Conservation (phyloP, 1,139 yeast species). For the Kodamaea derodonti region DNA sequence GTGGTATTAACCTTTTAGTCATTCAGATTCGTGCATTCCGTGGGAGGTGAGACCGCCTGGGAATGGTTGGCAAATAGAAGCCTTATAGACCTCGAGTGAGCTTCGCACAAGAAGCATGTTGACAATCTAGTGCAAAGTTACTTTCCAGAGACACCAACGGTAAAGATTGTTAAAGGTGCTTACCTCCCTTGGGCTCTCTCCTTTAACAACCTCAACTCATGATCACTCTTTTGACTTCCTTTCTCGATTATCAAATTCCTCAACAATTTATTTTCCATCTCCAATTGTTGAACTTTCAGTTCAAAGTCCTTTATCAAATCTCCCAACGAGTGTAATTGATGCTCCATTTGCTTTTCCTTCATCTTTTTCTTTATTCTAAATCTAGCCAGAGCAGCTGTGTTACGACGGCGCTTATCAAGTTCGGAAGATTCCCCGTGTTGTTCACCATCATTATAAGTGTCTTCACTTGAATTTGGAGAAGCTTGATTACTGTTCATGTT, state of each 20-base stretch:
- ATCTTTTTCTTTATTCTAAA: conserved; percentile 77
- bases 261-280: conserved; percentile 57
- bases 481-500: conserved; percentile 8
- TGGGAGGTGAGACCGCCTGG: too few species aligned
- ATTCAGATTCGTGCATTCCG: too few species aligned
- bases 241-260: conserved; percentile 73
- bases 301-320: conserved; percentile 61
- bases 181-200: too few species aligned
- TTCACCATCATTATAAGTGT: conserved; percentile 4
- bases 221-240: conserved; percentile 41
- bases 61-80: too few species aligned
- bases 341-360: conserved; percentile 83
- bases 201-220: conserved; percentile 35
- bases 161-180: too few species aligned
- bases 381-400: conserved; percentile 79
- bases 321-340: conserved; percentile 56
- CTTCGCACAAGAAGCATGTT: too few species aligned
- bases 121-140: too few species aligned
- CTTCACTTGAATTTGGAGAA: conserved; percentile 8
- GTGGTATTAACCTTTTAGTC: too few species aligned
- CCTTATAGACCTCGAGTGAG: too few species aligned
- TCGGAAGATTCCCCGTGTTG: conserved; percentile 19
- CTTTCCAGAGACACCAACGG: too few species aligned
- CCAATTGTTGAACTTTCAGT: conserved; percentile 51
- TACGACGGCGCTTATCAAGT: conserved; percentile 65